Evolutionary conservation across 495 filamentous ascomycete species (phyloP), one percentile per base, ranked within the genome.

Genomic region (Xylona heveae): DNA sequence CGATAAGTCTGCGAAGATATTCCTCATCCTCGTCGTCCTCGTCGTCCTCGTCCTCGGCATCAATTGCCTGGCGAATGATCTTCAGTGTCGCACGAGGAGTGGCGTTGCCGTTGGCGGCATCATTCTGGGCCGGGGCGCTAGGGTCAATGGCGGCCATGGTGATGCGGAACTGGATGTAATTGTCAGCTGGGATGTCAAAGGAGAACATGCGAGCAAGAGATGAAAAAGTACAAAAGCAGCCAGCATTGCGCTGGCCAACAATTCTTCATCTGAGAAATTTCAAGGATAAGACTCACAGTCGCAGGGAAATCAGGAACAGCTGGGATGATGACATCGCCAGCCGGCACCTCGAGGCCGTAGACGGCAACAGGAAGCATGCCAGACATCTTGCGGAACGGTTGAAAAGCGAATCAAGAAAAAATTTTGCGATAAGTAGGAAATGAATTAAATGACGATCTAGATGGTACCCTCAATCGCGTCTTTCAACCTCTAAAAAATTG

Each of bases 61-160:
- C 44, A 16, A 55, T 52, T 42, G 64, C 61, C 42, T 64, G 60
- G 49, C 82, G 84, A 47, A 93, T 59, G 38, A 97, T 62, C 58
- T 83, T 93, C 44, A 97, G 60, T 27, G 88, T 97, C 23, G 88
- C 73, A 44, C 83, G 73, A 28, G 71, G 63, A 25, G 67, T 48
- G 31, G 57, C 55, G 51, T 61, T 64, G 28, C 71, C 57, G 35
- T 71, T 71, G 38, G 60, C 57, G 22, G 64, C 64, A 22, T 68
- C 62, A 9, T 13, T 10, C 38, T 78, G 68, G 24, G 77, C 70
- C 28, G 57, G 61, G 39, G 78, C 76, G 44, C 68, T 77, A 21
- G 88, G 88, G 50, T 99, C 84, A 44, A 99, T 73, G 43, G 88
- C 88, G 44, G 90, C 88, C 88, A 99, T 99, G 45, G 81, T 94